Percentiles rank a stretch among this genome's conserved stretches.
Conservation (phyloP, 305 asterid species). For the Nicotiana rustica region DNA sequence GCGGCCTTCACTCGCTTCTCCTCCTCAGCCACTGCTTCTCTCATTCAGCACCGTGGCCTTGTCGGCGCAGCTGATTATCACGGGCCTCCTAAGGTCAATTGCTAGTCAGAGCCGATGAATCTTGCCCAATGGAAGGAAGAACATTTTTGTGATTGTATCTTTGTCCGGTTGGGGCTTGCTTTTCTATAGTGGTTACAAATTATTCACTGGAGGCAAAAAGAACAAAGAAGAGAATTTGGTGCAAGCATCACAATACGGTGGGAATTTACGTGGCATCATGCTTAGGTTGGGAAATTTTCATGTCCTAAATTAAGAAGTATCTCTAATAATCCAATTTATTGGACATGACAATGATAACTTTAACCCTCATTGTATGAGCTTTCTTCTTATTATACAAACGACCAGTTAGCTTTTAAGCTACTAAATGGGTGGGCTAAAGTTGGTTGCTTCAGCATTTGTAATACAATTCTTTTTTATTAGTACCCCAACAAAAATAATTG, state of each 20-base stretch:
- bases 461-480: too few species aligned
- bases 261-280: background rate
- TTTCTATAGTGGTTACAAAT: too few species aligned
- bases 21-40: conserved; percentile 48
- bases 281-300: background rate
- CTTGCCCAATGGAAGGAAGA: too few species aligned
- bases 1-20: conserved; percentile 57
- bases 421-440: too few species aligned
- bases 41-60: conserved; percentile 77
- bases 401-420: too few species aligned
- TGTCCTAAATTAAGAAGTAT: conserved; percentile 25
- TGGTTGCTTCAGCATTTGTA: too few species aligned
- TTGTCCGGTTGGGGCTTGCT: too few species aligned
- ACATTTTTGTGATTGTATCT: too few species aligned
- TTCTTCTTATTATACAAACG: background rate
- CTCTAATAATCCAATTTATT: conserved; percentile 39
- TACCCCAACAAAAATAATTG: too few species aligned
- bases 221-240: conserved; percentile 55
- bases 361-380: conserved; percentile 25
- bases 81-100: conserved; percentile 39
- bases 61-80: conserved; percentile 67
- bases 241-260: conserved; percentile 42
- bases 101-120: conserved; percentile 17
- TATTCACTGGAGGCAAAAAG: conserved; percentile 37
- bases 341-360: background rate